Conservation (phyloP, 1,284 basidiomycete species). For the Lentinula novae-zelandiae region DNA sequence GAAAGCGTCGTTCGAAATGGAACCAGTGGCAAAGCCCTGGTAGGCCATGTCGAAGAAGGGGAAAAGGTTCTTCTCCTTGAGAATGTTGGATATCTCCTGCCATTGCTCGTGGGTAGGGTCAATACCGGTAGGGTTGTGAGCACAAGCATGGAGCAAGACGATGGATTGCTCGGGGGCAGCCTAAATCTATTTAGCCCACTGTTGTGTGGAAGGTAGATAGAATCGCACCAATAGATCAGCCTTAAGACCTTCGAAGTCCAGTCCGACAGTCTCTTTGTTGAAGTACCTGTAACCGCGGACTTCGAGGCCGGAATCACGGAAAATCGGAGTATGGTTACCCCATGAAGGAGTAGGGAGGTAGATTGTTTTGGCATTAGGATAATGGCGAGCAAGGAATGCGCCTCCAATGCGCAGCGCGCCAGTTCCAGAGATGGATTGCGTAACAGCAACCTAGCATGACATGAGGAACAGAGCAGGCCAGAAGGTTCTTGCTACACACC, state of each 20-base stretch:
- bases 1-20: conserved; percentile 87
- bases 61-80: conserved; percentile 87
- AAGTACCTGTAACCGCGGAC: conserved; percentile 95
- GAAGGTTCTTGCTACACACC: conserved; percentile 43
- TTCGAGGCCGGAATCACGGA: conserved; percentile 90
- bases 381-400: conserved; percentile 89
- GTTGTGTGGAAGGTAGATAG: conserved; percentile 1
- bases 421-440: conserved; percentile 97
- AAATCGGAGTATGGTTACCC: conserved; percentile 93
- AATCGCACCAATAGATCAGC: conserved; percentile 73
- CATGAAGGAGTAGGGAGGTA: conserved; percentile 95
- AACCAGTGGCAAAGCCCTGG: conserved; percentile 92
- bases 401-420: conserved; percentile 97
- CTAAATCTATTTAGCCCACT: conserved; percentile 33
- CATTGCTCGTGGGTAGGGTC: conserved; percentile 95
- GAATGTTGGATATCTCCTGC: conserved; percentile 85
- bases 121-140: conserved; percentile 98
- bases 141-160: conserved; percentile 88
- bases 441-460: conserved; percentile 71
- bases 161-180: conserved; percentile 76
- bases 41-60: conserved; percentile 98
- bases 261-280: conserved; percentile 89
- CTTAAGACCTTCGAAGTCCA: conserved; percentile 92
- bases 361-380: conserved; percentile 85
- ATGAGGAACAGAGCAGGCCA: conserved; percentile 12